Percentiles rank a stretch among this genome's conserved stretches.
phyloP scores from a whole-genome alignment of 2,329 filamentous ascomycete species.

The Exophiala phaeomuriformis region DNA sequence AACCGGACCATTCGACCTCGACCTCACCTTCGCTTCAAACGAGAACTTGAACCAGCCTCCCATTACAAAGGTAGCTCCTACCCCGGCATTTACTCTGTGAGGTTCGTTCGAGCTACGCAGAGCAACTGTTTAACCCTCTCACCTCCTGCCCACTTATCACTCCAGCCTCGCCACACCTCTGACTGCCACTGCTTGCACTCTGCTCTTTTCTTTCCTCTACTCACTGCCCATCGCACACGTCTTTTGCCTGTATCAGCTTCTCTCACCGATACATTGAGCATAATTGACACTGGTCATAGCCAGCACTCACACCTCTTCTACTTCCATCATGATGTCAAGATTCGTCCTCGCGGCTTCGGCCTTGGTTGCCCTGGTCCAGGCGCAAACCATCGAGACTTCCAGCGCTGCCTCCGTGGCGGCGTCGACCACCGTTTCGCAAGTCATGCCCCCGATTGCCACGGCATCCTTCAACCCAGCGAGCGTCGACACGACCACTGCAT shows the following conservation, averaged over 20 bases:
- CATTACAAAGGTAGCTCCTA: conserved; percentile 7
- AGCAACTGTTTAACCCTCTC: conserved; percentile 2
- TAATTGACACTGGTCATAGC: conserved; percentile 19
- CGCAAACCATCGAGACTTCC: conserved; percentile 22
- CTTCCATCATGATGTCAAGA: conserved; percentile 24
- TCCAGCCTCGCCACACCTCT: not conserved
- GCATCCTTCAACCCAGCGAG: conserved; percentile 20
- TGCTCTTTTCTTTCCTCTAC: conserved; percentile 1
- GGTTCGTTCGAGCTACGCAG: not conserved
- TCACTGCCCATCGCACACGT: conserved; percentile 1
- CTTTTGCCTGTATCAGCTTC: not conserved
- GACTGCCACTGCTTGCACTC: not conserved
- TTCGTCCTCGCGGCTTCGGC: conserved; percentile 21
- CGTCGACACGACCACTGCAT: conserved; percentile 16
- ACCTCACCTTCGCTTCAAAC: not conserved
- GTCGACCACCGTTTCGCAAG: conserved; percentile 25
- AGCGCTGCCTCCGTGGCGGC: conserved; percentile 25
- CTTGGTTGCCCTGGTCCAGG: conserved; percentile 17
- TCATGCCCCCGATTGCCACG: conserved; percentile 25
- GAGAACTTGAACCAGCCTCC: not conserved
- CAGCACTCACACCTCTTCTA: conserved; percentile 6
- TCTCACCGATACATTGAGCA: conserved; percentile 12
- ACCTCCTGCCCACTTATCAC: conserved; percentile 4
- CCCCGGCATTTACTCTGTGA: not conserved
- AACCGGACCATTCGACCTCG: not conserved